Conservation (phyloP, 2,329 filamentous ascomycete genomes). For the Arthrobotrys sinensis region DNA sequence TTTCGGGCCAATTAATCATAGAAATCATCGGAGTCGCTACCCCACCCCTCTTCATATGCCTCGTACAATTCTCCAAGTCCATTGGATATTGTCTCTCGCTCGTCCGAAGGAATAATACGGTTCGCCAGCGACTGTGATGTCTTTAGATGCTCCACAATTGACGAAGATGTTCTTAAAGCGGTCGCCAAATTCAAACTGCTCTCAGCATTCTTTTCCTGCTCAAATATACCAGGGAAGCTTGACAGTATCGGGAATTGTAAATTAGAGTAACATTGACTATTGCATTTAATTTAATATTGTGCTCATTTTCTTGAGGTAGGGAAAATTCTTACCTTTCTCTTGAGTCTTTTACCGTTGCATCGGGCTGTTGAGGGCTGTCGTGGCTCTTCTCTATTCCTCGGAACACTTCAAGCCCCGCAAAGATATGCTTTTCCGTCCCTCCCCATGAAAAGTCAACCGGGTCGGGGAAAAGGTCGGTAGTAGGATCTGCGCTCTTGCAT, state of each 20-base stretch:
- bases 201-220: constrained; percentile 68
- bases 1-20: constrained; percentile 71
- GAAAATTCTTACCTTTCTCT: constrained; percentile 54
- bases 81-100: constrained; percentile 86
- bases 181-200: constrained; percentile 70
- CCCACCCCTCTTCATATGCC: constrained; percentile 90
- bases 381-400: constrained; percentile 55
- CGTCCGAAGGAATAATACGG: constrained; percentile 78
- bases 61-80: constrained; percentile 86
- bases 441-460: constrained; percentile 55
- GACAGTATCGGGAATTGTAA: constrained; percentile 83
- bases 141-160: constrained; percentile 79
- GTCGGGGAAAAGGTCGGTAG: constrained; percentile 30
- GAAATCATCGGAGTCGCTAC: constrained; percentile 80
- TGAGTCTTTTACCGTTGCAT: constrained; percentile 37
- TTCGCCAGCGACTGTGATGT: constrained; percentile 76
- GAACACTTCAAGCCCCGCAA: constrained; percentile 46
- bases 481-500: constrained; percentile 36
- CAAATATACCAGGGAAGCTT: constrained; percentile 85
- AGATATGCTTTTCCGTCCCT: constrained; percentile 52
- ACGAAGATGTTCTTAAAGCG: constrained; percentile 81
- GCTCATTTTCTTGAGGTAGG: constrained; percentile 9
- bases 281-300: constrained; percentile 30
- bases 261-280: constrained; percentile 64
- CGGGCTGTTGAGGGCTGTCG: constrained; percentile 29